Evolutionary conservation across 768 basidiomycete species (phyloP), one percentile per base, ranked within the genome.

Genomic region (Chalciporus piperatus): DNA sequence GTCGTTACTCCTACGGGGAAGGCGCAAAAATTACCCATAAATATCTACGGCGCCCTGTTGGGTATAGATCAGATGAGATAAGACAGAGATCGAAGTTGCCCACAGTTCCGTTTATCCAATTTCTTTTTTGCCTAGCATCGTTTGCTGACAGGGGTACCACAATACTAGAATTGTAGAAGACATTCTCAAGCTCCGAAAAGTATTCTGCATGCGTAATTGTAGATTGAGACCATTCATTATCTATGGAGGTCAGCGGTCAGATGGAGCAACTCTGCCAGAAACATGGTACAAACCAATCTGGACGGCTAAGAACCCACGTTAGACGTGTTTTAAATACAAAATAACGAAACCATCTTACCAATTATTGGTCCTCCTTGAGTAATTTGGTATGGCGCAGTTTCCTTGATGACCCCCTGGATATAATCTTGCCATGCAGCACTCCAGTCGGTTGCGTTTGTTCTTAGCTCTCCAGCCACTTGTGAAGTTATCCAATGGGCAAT

Each of bases 81-180:
- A n/a, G 3, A n/a, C n/a, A 28, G 28, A 47, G 32, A 27, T 13
- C 19, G 14, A 39, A 4, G 25, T 39, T 14, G 45, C 78, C 54
- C 59, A 84, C 85, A 20, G 83, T 85, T 19, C 89, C 88, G 30
- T 83, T 85, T 50, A 87, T 78, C 59, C 85, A 91, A 54, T 85
- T 85, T 47, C 62, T 60, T 4, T 72, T 74, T 65, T 76, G 60
- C 2, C 78, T 78, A 0, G 84, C 79, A 58, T 90, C 89, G 49
- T 90, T 90, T 67, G 85, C 87, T 0, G 87, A 89, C 52, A 89
- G 66, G 32, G 84, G 87, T 28, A 89, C 83, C 14, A 80, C 81
- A 40, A 89, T 83, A 11, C 72, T 68, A 1, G 82, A 81, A 35
- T 73, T 63, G 35, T 71, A 74, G 62, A 84, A 86, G 8, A 72